These are phyloP conservation scores for Boletus reticuloceps DNA, from an alignment of 768 basidiomycete genomes.

Conservation along the genomic window DNA sequence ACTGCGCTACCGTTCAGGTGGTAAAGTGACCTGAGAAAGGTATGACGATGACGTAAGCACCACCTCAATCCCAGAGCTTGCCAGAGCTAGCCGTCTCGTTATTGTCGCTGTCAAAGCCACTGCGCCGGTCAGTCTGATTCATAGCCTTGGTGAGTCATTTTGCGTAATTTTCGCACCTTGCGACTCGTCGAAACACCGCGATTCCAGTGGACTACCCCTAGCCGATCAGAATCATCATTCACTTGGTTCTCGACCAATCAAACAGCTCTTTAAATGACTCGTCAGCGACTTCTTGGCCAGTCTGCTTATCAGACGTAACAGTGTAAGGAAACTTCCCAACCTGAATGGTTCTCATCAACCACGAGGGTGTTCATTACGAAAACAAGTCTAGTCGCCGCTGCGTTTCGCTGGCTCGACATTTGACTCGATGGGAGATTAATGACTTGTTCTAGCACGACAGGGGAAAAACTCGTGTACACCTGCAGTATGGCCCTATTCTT, in stretches of 20 bases:
- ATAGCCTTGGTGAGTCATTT: constrained; percentile 1
- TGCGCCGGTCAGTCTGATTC: neutral
- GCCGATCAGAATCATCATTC: too few species aligned
- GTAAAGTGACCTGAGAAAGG: constrained; percentile 14
- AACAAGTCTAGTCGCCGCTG: neutral
- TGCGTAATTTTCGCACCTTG: neutral
- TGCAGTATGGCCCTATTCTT: neutral
- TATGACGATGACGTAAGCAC: constrained; percentile 24
- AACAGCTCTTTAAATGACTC: neutral
- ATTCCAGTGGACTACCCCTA: neutral
- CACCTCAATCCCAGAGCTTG: constrained; percentile 17
- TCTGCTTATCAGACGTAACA: neutral
- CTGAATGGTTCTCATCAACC: neutral
- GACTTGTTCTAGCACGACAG: neutral
- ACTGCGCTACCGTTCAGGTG: constrained; percentile 12
- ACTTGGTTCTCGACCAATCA: neutral
- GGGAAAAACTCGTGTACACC: neutral
- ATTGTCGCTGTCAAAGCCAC: constrained; percentile 6
- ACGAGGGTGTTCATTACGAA: neutral
- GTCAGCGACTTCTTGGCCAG: neutral
- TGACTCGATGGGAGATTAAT: neutral
- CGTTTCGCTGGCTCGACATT: neutral
- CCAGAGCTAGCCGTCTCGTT: neutral
- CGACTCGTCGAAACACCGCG: constrained; percentile 1
- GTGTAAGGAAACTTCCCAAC: too few species aligned